Evolutionary conservation across 2,329 filamentous ascomycete genomes (phyloP).

Genomic region (Tolypocladium pustulatum): DNA sequence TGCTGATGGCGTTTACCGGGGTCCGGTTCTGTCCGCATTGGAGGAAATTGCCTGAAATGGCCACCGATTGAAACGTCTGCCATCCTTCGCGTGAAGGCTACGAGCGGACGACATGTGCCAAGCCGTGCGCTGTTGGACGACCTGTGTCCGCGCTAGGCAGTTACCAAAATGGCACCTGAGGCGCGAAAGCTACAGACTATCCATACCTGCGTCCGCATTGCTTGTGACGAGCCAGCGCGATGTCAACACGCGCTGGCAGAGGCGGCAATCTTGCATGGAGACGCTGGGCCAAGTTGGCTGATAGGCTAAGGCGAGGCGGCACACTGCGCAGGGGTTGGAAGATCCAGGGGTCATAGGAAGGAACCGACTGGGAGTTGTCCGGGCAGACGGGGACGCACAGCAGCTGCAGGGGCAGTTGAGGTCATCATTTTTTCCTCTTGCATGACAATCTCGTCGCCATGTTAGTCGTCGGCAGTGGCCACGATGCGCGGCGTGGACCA

Average conservation of each 20-base stretch:
- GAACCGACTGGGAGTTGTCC: not conserved
- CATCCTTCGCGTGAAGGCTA: no score
- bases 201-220: not conserved
- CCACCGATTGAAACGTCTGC: not conserved
- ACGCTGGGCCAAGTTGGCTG: not conserved
- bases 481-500: not conserved
- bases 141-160: not conserved
- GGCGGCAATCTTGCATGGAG: not conserved
- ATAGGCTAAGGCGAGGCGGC: not conserved
- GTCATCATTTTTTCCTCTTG: not conserved
- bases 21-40: no score
- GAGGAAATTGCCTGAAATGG: not conserved
- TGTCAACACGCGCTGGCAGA: not conserved
- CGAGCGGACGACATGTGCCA: not conserved
- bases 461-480: not conserved
- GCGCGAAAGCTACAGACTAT: not conserved
- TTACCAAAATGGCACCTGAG: not conserved
- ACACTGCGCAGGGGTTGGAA: not conserved
- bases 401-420: not conserved
- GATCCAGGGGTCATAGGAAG: not conserved
- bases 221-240: no score
- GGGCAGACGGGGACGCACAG: slow-evolving; percentile 1
- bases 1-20: no score
- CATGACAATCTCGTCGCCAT: not conserved
- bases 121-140: not conserved